Conservation (phyloP, 768 basidiomycete genomes). For the Boletus rubescentipes region DNA sequence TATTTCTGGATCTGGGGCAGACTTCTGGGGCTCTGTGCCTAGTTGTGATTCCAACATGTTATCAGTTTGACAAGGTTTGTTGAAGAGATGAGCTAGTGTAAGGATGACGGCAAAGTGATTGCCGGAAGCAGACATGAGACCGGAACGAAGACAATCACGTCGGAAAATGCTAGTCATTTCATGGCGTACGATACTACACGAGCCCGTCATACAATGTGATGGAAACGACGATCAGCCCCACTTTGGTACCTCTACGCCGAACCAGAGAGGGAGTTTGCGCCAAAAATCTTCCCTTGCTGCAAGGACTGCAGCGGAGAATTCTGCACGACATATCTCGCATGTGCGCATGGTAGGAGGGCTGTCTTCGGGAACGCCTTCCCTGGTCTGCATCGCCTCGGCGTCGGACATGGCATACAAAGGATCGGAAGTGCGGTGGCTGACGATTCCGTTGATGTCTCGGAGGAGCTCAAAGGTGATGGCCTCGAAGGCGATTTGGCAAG, state of each 20-base stretch:
- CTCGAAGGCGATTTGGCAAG: conserved; percentile 73
- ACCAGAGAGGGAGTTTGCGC: conserved; percentile 64
- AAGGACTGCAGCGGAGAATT: conserved; percentile 61
- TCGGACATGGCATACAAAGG: conserved; percentile 71
- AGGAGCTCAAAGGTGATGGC: conserved; percentile 72
- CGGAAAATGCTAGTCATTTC: background rate
- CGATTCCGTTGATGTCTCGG: conserved; percentile 68
- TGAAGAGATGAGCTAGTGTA: background rate
- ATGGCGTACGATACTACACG: conserved; percentile 13
- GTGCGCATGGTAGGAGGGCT: conserved; percentile 48
- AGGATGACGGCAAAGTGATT: background rate
- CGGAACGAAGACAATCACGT: no score
- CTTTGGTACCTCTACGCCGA: conserved; percentile 48
- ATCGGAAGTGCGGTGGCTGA: conserved; percentile 64
- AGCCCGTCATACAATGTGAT: background rate
- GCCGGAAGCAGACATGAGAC: background rate
- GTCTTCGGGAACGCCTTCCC: conserved; percentile 45
- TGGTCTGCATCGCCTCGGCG: conserved; percentile 63
- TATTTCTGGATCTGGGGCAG: background rate
- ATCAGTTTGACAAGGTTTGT: background rate
- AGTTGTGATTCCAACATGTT: conserved; percentile 1
- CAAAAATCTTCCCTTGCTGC: conserved; percentile 62
- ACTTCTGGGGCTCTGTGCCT: background rate
- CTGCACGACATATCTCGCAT: conserved; percentile 63
- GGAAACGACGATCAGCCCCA: conserved; percentile 32